Percentiles rank a stretch among this genome's conserved stretches.
Evolutionary conservation across 2,329 filamentous ascomycete species (phyloP).

Genomic region (Stagonosporopsis rhizophila): DNA sequence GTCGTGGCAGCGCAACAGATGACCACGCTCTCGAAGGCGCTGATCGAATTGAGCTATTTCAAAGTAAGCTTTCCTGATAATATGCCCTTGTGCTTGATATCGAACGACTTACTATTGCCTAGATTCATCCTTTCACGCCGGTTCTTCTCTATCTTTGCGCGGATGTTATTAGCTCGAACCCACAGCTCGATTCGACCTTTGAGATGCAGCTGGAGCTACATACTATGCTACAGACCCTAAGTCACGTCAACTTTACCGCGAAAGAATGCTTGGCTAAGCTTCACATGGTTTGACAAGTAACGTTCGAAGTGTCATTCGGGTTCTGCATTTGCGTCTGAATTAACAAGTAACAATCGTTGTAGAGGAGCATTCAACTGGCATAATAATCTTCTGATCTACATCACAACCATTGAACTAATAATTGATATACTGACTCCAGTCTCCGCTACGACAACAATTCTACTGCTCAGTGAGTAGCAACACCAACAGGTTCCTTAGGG

Average conservation of each 20-base stretch:
- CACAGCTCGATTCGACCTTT: conserved; percentile 3
- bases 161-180: background rate
- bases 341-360: too few relatives aligned
- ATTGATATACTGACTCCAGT: too few relatives aligned
- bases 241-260: conserved; percentile 2
- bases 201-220: conserved; percentile 5
- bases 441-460: background rate
- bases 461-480: background rate
- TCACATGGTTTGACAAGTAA: background rate
- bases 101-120: background rate
- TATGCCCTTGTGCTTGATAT: background rate
- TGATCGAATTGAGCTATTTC: conserved; percentile 10
- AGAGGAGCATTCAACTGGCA: too few relatives aligned
- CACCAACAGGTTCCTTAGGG: background rate
- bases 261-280: conserved; percentile 6
- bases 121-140: conserved; percentile 10
- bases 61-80: background rate
- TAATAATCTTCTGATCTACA: too few relatives aligned
- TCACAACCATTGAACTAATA: too few relatives aligned
- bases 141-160: conserved; percentile 7
- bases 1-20: conserved; percentile 6
- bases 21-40: conserved; percentile 1
- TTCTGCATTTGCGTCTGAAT: too few relatives aligned
- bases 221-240: background rate
- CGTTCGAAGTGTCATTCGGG: background rate